Conservation (phyloP, 176 grass and related monocot genomes). For the Triticum monococcum region DNA sequence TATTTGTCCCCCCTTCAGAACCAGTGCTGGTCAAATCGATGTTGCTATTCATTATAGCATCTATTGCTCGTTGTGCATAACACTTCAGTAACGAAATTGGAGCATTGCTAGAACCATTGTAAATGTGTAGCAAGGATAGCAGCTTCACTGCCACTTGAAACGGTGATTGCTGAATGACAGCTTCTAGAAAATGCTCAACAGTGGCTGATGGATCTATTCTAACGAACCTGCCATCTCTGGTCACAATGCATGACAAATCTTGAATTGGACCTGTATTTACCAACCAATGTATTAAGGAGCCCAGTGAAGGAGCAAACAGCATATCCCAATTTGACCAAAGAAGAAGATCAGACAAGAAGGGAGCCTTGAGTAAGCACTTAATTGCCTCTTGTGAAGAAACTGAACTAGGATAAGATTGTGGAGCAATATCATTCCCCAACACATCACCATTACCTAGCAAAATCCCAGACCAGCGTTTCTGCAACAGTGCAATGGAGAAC, state of each 20-base stretch:
- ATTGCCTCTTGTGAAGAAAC: slow-evolving; percentile 47
- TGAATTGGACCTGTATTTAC: slow-evolving; percentile 46
- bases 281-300: slow-evolving; percentile 75
- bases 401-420: slow-evolving; percentile 27
- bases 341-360: slow-evolving; percentile 74
- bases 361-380: slow-evolving; percentile 56
- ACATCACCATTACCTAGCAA: slow-evolving; percentile 9
- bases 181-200: slow-evolving; percentile 73
- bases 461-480: slow-evolving; percentile 32
- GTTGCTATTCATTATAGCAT: slow-evolving; percentile 50
- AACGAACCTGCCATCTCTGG: slow-evolving; percentile 66
- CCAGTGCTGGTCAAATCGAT: slow-evolving; percentile 43
- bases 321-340: slow-evolving; percentile 84
- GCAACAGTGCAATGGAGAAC: slow-evolving; percentile 55
- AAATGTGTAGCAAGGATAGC: slow-evolving; percentile 73
- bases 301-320: slow-evolving; percentile 70
- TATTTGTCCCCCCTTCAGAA: slow-evolving; percentile 9
- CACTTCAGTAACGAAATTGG: slow-evolving; percentile 82
- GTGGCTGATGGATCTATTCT: slow-evolving; percentile 68
- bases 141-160: slow-evolving; percentile 70
- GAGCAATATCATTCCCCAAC: not conserved
- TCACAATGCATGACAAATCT: slow-evolving; percentile 70
- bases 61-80: slow-evolving; percentile 67
- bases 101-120: slow-evolving; percentile 59
- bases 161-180: slow-evolving; percentile 68